Conservation (phyloP, 1,284 basidiomycete species). For the Golubevia pallescens region DNA sequence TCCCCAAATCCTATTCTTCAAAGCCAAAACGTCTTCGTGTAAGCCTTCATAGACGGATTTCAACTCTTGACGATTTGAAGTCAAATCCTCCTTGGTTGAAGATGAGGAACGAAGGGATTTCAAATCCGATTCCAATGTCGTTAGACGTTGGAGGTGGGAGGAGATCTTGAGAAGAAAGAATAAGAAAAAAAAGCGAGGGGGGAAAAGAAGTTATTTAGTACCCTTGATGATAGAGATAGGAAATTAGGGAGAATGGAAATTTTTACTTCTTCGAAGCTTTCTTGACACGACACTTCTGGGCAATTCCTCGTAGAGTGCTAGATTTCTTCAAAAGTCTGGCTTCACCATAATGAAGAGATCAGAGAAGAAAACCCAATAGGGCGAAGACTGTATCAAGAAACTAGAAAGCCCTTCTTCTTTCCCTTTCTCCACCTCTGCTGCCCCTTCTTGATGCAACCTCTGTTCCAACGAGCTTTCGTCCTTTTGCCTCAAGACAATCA, state of each 20-base stretch:
- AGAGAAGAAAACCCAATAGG: no score
- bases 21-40: conserved; percentile 29
- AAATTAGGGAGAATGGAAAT: background rate
- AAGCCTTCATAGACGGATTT: conserved; percentile 38
- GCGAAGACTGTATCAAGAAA: no score
- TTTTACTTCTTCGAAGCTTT: background rate
- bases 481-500: no score
- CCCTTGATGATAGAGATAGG: no score
- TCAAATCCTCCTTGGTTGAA: conserved; percentile 20
- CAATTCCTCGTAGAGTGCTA: no score
- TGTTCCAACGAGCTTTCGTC: no score
- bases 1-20: conserved; percentile 24
- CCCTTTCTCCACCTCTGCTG: no score
- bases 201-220: background rate
- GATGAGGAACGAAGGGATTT: conserved; percentile 22
- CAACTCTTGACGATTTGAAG: conserved; percentile 21
- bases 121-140: conserved; percentile 35
- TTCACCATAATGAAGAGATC: no score
- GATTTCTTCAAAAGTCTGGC: no score
- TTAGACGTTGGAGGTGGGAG: conserved; percentile 23
- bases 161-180: conserved; percentile 22
- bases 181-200: background rate
- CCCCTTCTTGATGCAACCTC: no score
- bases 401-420: no score
- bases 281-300: no score